Evolutionary conservation across 208 protist species (phyloP).

Genomic region (Crithidia fasciculata): DNA sequence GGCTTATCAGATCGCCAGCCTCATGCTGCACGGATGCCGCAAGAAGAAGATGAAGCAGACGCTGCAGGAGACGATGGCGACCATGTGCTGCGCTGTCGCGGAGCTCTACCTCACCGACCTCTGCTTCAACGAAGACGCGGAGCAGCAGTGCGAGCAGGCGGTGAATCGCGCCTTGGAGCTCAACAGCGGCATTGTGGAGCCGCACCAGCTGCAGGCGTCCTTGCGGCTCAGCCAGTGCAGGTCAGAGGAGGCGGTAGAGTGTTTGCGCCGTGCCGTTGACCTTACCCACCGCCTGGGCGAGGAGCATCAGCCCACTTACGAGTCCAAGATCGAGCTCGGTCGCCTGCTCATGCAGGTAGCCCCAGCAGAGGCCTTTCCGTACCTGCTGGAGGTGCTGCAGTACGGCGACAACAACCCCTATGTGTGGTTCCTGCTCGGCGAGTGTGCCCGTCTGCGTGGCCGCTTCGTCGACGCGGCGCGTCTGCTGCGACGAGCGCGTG

Average conservation of each 20-base stretch:
- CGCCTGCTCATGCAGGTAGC: slow-evolving; percentile 90
- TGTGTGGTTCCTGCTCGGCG: slow-evolving; percentile 93
- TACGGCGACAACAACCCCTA: slow-evolving; percentile 92
- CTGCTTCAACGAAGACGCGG: slow-evolving; percentile 83
- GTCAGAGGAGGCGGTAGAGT: slow-evolving; percentile 62
- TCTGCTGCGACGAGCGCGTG: slow-evolving; percentile 79
- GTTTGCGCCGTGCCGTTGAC: slow-evolving; percentile 76
- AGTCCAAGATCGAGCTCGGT: slow-evolving; percentile 90
- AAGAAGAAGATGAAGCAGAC: slow-evolving; percentile 59
- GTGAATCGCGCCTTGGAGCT: slow-evolving; percentile 56
- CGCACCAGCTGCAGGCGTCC: slow-evolving; percentile 85
- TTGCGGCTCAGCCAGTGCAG: slow-evolving; percentile 82
- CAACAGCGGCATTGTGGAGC: slow-evolving; percentile 70
- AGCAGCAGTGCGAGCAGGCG: slow-evolving; percentile 80
- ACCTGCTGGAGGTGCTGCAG: slow-evolving; percentile 88
- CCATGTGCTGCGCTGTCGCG: slow-evolving; percentile 86
- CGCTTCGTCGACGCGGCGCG: slow-evolving; percentile 80
- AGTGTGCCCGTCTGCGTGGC: slow-evolving; percentile 79
- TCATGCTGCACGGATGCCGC: slow-evolving; percentile 54
- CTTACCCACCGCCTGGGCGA: slow-evolving; percentile 85
- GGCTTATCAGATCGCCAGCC: slow-evolving; percentile 69
- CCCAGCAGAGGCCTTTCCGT: slow-evolving; percentile 77
- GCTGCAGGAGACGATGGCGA: slow-evolving; percentile 81
- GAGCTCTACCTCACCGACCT: slow-evolving; percentile 93
- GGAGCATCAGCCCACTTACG: slow-evolving; percentile 90